Evolutionary conservation across 2,329 filamentous ascomycete genomes (phyloP).

Genomic region (Pseudogymnoascus pannorum): DNA sequence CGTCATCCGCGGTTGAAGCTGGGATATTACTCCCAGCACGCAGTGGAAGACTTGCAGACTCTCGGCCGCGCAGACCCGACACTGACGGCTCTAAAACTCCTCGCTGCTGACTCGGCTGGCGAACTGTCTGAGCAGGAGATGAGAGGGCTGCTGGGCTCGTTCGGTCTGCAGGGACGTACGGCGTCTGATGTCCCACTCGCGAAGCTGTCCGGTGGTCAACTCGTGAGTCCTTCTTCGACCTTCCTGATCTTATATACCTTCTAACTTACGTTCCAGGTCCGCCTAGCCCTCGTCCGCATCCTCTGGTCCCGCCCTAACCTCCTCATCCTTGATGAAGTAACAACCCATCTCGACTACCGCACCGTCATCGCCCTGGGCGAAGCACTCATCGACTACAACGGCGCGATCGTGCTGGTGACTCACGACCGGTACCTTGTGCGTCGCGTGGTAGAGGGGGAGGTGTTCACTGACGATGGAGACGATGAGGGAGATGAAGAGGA

Average conservation of each 20-base stretch:
- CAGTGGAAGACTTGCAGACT: constrained; percentile 60
- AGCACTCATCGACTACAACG: constrained; percentile 60
- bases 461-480: constrained; percentile 35
- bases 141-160: constrained; percentile 56
- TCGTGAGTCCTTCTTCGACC: constrained; percentile 38
- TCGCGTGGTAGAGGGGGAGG: constrained; percentile 59
- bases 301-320: constrained; percentile 99
- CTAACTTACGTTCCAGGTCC: constrained; percentile 29
- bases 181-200: constrained; percentile 66
- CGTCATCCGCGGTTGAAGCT: constrained; percentile 62
- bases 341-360: constrained; percentile 81
- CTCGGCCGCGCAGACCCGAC: constrained; percentile 40
- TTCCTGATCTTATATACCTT: constrained; percentile 19
- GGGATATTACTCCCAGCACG: constrained; percentile 75
- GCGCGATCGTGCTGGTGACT: constrained; percentile 68
- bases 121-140: constrained; percentile 58
- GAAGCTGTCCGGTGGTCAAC: constrained; percentile 74
- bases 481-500: constrained; percentile 39
- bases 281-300: constrained; percentile 83
- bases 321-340: constrained; percentile 92
- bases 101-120: constrained; percentile 48
- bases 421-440: constrained; percentile 80
- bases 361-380: constrained; percentile 65
- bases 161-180: constrained; percentile 63
- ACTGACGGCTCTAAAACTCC: constrained; percentile 58